Percentiles rank a stretch among this genome's conserved stretches.
These are phyloP conservation scores for Fraxinus paxiana DNA, from an alignment of 305 asterid species.

Conservation along the genomic window DNA sequence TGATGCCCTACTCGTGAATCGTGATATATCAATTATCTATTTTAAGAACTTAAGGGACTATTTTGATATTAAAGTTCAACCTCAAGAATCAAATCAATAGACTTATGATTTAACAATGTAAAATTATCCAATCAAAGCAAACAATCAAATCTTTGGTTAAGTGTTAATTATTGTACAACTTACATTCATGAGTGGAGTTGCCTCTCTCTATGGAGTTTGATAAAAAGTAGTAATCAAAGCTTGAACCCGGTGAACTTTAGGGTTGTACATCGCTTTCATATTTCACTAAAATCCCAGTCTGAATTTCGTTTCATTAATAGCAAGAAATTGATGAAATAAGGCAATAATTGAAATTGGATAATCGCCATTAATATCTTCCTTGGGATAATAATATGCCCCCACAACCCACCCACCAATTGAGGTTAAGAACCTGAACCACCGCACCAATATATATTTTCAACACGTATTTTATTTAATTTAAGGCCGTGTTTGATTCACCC, in stretches of 20 bases:
- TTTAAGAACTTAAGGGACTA: background rate
- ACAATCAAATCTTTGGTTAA: slow-evolving; percentile 6
- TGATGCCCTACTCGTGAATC: background rate
- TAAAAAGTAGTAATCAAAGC: slow-evolving; percentile 26
- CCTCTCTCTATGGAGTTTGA: slow-evolving; percentile 15
- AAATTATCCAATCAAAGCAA: background rate
- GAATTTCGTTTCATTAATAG: background rate
- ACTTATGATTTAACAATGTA: background rate
- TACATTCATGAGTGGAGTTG: slow-evolving; percentile 11
- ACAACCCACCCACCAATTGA: background rate
- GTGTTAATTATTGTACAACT: background rate
- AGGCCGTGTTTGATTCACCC: too few relatives aligned
- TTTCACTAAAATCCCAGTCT: background rate
- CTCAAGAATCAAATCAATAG: background rate
- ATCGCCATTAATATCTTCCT: background rate
- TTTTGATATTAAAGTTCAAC: background rate
- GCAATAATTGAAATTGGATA: background rate
- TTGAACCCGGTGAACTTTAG: slow-evolving; percentile 17
- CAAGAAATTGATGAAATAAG: background rate
- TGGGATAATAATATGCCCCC: background rate
- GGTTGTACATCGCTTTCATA: slow-evolving; percentile 16
- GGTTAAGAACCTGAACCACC: background rate
- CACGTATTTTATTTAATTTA: background rate
- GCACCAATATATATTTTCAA: background rate
- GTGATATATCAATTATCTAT: background rate